Percentiles rank a stretch among this genome's conserved stretches.
Conservation (phyloP, 495 filamentous ascomycete genomes). For the Neurospora sp. region DNA sequence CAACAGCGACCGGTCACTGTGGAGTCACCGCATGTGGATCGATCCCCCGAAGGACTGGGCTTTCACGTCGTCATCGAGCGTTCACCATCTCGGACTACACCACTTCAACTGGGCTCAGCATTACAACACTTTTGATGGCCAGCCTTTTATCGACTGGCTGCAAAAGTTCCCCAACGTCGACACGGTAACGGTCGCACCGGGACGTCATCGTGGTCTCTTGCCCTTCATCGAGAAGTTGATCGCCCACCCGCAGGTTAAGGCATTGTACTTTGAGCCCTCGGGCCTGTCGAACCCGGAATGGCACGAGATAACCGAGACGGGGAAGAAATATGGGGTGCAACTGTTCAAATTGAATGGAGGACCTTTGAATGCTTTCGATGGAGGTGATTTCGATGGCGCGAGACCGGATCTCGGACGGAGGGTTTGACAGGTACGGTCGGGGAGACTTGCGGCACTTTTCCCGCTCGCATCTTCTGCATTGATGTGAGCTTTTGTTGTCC, state of each 20-base stretch:
- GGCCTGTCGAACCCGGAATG: background rate
- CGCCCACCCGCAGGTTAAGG: slow-evolving; percentile 4
- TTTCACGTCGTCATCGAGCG: slow-evolving; percentile 4
- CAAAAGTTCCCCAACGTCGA: slow-evolving; percentile 12
- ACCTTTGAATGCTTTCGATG: background rate
- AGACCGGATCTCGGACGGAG: background rate
- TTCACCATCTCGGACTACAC: slow-evolving; percentile 16
- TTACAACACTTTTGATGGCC: slow-evolving; percentile 9
- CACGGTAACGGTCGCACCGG: slow-evolving; percentile 13
- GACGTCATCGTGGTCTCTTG: background rate
- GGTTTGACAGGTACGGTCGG: background rate
- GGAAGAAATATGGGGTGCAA: background rate
- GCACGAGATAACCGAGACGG: background rate
- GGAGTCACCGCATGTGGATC: background rate
- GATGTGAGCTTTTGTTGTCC: background rate
- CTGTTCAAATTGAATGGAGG: background rate
- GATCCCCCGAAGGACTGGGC: slow-evolving; percentile 4
- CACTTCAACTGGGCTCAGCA: slow-evolving; percentile 15
- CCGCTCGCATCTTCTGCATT: background rate
- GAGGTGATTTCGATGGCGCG: background rate
- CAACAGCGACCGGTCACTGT: background rate
- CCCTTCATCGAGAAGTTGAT: slow-evolving; percentile 9
- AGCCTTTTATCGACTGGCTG: slow-evolving; percentile 17
- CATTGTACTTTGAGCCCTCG: background rate
- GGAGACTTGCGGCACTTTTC: background rate